Evolutionary conservation across 2,329 filamentous ascomycete genomes (phyloP).

Genomic region (Monosporascus sp.): DNA sequence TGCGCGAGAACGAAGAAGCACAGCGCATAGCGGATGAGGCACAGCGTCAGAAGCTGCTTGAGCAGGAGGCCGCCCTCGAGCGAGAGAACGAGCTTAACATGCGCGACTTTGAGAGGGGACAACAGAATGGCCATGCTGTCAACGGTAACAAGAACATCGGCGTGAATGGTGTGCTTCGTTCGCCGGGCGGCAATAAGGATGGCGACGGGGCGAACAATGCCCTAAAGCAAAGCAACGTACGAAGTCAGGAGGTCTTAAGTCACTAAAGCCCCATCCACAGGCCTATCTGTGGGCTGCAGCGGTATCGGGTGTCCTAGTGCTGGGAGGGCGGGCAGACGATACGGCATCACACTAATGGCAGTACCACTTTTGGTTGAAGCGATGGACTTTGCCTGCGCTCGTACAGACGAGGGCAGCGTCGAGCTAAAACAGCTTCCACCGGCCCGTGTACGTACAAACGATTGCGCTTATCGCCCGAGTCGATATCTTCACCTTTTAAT

Average conservation of each 20-base stretch:
- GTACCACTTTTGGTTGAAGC: background rate
- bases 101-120: slow-evolving; percentile 28
- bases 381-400: too few relatives aligned
- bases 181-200: slow-evolving; percentile 2
- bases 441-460: too few relatives aligned
- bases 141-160: slow-evolving; percentile 9
- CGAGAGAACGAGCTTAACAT: slow-evolving; percentile 33
- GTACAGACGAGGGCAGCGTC: too few relatives aligned
- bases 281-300: background rate
- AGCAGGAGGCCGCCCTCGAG: slow-evolving; percentile 31
- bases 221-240: slow-evolving; percentile 8
- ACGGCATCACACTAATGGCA: background rate
- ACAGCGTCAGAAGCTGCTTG: slow-evolving; percentile 24
- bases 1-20: slow-evolving; percentile 50
- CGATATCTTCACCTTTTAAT: too few relatives aligned
- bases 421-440: too few relatives aligned
- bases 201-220: slow-evolving; percentile 2
- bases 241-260: slow-evolving; percentile 22
- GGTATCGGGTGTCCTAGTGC: background rate
- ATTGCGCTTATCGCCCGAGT: too few relatives aligned
- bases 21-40: slow-evolving; percentile 46
- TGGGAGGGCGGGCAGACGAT: background rate
- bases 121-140: slow-evolving; percentile 20
- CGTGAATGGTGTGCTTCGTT: slow-evolving; percentile 1
- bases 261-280: slow-evolving; percentile 10